Evolutionary conservation across 192 early-diverging fungal genomes (phyloP).

Genomic region (Entomortierella chlamydospora): DNA sequence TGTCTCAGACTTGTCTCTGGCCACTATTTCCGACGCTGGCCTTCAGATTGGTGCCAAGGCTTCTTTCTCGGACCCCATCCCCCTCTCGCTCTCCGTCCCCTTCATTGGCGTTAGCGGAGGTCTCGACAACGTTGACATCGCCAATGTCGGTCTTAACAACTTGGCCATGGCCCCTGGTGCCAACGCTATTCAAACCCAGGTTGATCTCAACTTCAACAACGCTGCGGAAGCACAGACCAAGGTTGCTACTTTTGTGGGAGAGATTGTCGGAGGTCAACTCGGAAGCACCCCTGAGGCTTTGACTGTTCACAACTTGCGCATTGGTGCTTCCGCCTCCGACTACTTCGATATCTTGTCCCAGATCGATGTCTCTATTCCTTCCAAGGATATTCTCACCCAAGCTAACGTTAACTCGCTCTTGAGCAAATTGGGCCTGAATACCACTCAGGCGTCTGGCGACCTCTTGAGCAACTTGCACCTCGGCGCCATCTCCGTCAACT

Average conservation of each 20-base stretch:
- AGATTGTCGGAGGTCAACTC: constrained; percentile 39
- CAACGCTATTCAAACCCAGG: constrained; percentile 37
- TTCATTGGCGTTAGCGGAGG: constrained; percentile 47
- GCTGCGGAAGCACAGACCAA: constrained; percentile 31
- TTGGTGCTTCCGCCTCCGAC: constrained; percentile 47
- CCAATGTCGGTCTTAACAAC: constrained; percentile 36
- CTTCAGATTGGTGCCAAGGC: constrained; percentile 40
- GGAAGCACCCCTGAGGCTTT: constrained; percentile 46
- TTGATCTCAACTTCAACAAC: constrained; percentile 48
- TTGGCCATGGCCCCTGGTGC: constrained; percentile 29
- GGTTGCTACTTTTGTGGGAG: constrained; percentile 41
- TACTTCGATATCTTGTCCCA: constrained; percentile 51
- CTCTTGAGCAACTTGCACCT: constrained; percentile 43
- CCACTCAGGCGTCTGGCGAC: constrained; percentile 8
- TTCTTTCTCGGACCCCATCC: constrained; percentile 46
- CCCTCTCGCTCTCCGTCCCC: constrained; percentile 43
- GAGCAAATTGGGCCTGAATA: constrained; percentile 27
- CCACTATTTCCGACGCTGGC: constrained; percentile 48
- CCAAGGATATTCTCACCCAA: constrained; percentile 39
- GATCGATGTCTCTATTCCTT: constrained; percentile 49
- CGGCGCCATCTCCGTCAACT: constrained; percentile 36
- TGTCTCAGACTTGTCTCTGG: constrained; percentile 34
- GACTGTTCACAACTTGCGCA: constrained; percentile 47
- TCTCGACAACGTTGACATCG: constrained; percentile 39
- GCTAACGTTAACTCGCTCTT: constrained; percentile 23